Conservation (phyloP, 768 basidiomycete species). For the Lactarius sanguifluus region DNA sequence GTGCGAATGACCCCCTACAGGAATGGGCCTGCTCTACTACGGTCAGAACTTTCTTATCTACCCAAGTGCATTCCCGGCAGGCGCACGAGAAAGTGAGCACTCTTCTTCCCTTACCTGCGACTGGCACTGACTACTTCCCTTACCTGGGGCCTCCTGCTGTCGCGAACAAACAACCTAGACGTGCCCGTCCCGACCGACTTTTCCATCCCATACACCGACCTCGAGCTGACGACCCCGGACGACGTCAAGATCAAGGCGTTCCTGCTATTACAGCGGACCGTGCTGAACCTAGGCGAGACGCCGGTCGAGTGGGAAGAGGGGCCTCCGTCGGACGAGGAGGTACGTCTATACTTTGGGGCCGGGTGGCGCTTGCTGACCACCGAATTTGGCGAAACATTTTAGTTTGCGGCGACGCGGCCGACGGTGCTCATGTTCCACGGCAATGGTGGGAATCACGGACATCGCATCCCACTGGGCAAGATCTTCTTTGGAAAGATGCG, state of each 20-base stretch:
- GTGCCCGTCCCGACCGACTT: constrained; percentile 71
- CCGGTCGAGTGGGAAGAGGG: constrained; percentile 35
- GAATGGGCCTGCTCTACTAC: constrained; percentile 74
- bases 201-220: constrained; percentile 71
- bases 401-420: constrained; percentile 59
- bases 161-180: constrained; percentile 41
- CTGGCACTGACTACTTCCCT: too few relatives aligned
- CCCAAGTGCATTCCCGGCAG: constrained; percentile 77
- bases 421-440: constrained; percentile 95
- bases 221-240: constrained; percentile 73
- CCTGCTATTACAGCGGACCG: constrained; percentile 63
- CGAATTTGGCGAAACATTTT: not conserved
- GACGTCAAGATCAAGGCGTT: constrained; percentile 72
- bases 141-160: not conserved
- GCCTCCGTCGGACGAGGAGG: constrained; percentile 56
- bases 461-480: constrained; percentile 83
- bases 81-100: constrained; percentile 66
- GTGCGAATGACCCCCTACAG: constrained; percentile 38
- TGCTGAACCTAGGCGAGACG: constrained; percentile 39
- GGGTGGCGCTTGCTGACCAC: not conserved
- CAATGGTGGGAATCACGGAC: constrained; percentile 83
- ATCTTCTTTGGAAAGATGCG: constrained; percentile 80
- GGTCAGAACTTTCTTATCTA: constrained; percentile 91
- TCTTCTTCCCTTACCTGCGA: not conserved
- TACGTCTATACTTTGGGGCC: constrained; percentile 33